These are phyloP conservation scores for Pisolithus microcarpus DNA, from an alignment of 768 basidiomycete species.

Conservation along the genomic window DNA sequence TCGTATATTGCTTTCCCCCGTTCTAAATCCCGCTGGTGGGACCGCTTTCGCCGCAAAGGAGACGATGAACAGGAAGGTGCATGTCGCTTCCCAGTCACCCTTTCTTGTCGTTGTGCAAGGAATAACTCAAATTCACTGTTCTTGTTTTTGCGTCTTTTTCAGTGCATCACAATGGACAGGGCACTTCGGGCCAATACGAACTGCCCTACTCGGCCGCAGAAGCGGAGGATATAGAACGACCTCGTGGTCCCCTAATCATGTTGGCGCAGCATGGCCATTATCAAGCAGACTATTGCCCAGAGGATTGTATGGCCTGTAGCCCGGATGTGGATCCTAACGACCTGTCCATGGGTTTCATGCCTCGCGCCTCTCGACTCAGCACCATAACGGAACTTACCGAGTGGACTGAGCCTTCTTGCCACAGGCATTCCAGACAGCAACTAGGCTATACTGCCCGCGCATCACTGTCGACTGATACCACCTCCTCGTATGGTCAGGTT, in stretches of 20 bases:
- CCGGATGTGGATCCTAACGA: slow-evolving; percentile 20
- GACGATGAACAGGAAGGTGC: slow-evolving; percentile 52
- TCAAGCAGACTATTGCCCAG: slow-evolving; percentile 23
- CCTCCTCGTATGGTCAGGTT: slow-evolving; percentile 58
- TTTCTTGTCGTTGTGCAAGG: slow-evolving; percentile 8
- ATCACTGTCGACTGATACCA: slow-evolving; percentile 26
- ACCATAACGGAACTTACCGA: slow-evolving; percentile 68
- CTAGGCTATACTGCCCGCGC: slow-evolving; percentile 36
- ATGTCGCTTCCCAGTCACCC: slow-evolving; percentile 32
- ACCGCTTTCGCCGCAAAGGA: slow-evolving; percentile 29
- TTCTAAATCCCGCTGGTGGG: slow-evolving; percentile 30
- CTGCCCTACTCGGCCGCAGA: slow-evolving; percentile 13
- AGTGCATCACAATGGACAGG: slow-evolving; percentile 15
- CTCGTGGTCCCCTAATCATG: slow-evolving; percentile 54
- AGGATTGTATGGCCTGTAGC: slow-evolving; percentile 16
- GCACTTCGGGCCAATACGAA: slow-evolving; percentile 2
- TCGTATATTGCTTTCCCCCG: slow-evolving; percentile 24
- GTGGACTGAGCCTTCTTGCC: slow-evolving; percentile 49
- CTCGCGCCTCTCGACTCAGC: slow-evolving; percentile 38
- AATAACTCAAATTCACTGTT: slow-evolving; percentile 14
- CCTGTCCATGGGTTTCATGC: slow-evolving; percentile 28
- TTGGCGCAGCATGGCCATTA: slow-evolving; percentile 48
- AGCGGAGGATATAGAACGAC: slow-evolving; percentile 29
- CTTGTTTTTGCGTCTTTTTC: slow-evolving; percentile 10
- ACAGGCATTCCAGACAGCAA: slow-evolving; percentile 38